A percentile compares a stretch with the other conserved stretches of the same genome.
phyloP scores from a whole-genome alignment of 257 asterid species.

The Solanum corneliomulleri region DNA sequence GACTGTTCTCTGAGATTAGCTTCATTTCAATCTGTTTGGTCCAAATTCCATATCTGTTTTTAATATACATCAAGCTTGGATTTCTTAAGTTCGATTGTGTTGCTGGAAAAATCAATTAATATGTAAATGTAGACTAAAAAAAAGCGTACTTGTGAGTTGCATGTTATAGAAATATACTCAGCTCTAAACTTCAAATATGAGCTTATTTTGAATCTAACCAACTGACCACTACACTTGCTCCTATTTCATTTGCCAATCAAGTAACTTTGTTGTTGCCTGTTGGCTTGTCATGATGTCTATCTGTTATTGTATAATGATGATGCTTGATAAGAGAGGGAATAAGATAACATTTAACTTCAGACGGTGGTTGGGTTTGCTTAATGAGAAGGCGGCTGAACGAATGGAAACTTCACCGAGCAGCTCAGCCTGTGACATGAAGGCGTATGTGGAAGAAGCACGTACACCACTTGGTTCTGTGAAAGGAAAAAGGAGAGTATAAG shows the following conservation, averaged over 20 bases:
- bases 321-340: neutral
- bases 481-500: neutral
- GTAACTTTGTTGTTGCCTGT: neutral
- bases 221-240: neutral
- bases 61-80: neutral
- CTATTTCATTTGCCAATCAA: neutral
- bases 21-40: neutral
- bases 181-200: neutral
- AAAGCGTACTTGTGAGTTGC: neutral
- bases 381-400: neutral
- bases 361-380: neutral
- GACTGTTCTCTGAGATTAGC: neutral
- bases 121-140: neutral
- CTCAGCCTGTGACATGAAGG: neutral
- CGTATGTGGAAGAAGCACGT: neutral
- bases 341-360: neutral
- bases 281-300: neutral
- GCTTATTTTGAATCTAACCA: neutral
- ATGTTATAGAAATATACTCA: neutral
- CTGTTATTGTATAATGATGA: neutral
- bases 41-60: neutral
- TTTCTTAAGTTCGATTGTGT: neutral
- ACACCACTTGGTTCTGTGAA: neutral
- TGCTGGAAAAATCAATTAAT: neutral
- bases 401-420: neutral